These are phyloP conservation scores for Dissophora ornata DNA, from an alignment of 192 early-diverging fungal species.

Conservation along the genomic window DNA sequence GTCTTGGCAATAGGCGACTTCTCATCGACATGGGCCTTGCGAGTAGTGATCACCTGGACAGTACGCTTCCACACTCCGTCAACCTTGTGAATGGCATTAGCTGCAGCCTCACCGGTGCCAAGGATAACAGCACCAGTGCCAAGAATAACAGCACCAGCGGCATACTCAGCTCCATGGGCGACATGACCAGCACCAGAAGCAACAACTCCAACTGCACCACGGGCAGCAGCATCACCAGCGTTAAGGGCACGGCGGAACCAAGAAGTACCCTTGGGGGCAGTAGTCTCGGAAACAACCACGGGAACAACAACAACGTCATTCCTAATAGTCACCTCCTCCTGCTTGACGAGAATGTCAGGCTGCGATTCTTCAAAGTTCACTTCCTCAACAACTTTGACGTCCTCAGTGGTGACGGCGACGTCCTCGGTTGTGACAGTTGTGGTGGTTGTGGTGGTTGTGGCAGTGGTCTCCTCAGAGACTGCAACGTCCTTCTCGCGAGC, in stretches of 20 bases:
- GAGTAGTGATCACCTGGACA: conserved; percentile 29
- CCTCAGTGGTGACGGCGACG: not conserved
- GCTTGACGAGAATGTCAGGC: not conserved
- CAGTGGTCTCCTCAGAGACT: not conserved
- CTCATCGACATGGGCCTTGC: conserved; percentile 33
- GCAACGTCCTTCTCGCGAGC: conserved; percentile 13
- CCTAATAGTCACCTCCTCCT: not conserved
- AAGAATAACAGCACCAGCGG: no score
- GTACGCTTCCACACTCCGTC: conserved; percentile 39
- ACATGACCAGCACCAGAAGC: not conserved
- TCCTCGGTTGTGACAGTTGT: no score
- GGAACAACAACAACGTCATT: not conserved
- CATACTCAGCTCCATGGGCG: conserved; percentile 3
- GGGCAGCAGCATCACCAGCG: conserved; percentile 4
- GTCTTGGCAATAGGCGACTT: conserved; percentile 22
- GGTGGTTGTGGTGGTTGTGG: no score
- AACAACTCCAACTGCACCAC: not conserved
- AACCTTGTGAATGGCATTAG: conserved; percentile 14
- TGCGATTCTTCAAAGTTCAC: no score
- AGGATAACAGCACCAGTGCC: not conserved
- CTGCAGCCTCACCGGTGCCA: not conserved
- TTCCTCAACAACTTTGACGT: not conserved
- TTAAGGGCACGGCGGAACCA: conserved; percentile 13
- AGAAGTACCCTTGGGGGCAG: conserved; percentile 6
- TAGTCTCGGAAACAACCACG: not conserved